Conservation (phyloP, 495 filamentous ascomycete genomes). For the Cercophora newfieldiana region DNA sequence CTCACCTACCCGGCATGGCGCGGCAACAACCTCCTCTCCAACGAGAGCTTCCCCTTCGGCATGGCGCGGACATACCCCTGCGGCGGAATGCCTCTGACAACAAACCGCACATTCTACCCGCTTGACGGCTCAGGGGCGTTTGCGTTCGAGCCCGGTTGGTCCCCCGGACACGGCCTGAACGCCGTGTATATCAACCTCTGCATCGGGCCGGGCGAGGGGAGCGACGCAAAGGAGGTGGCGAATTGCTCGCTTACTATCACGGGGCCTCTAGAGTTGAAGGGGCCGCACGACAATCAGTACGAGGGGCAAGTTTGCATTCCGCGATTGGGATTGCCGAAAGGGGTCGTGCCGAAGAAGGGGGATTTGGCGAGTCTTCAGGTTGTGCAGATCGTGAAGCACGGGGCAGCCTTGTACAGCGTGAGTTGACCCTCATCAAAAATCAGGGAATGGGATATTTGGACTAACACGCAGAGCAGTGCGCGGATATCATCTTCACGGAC, state of each 20-base stretch:
- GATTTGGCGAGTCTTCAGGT: conserved; percentile 89
- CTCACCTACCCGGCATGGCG: conserved; percentile 87
- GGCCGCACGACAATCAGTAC: conserved; percentile 74
- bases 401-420: conserved; percentile 83
- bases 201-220: conserved; percentile 57
- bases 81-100: conserved; percentile 73
- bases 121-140: conserved; percentile 71
- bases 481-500: conserved; percentile 75
- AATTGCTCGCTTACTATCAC: conserved; percentile 71
- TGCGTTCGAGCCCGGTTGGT: conserved; percentile 85
- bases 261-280: conserved; percentile 70
- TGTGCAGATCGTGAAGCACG: conserved; percentile 78
- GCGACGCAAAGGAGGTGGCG: conserved; percentile 17
- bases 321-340: conserved; percentile 74
- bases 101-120: conserved; percentile 87
- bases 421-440: no score
- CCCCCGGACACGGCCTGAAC: conserved; percentile 72
- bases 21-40: conserved; percentile 83
- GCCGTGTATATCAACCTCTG: conserved; percentile 84
- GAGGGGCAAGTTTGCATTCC: conserved; percentile 80
- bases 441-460: no score
- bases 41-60: conserved; percentile 79
- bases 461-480: conserved; percentile 59
- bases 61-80: conserved; percentile 97
- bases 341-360: conserved; percentile 66